phyloP scores from a whole-genome alignment of 768 basidiomycete genomes.

The Lepiota brunneoincarnata region DNA sequence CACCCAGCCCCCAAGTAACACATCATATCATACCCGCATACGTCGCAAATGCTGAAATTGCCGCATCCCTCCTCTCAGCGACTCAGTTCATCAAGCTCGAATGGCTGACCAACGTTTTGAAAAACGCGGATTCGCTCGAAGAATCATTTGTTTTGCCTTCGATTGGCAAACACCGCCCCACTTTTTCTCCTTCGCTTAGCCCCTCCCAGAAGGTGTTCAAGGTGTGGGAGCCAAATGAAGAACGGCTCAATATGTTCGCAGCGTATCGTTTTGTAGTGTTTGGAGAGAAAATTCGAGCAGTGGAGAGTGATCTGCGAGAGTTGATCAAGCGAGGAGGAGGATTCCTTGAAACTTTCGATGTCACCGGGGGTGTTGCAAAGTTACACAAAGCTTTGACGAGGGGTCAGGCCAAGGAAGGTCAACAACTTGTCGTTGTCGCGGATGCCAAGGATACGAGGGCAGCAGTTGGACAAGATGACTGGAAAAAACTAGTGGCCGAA shows the following conservation, averaged over 20 bases:
- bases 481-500: constrained; percentile 50
- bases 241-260: constrained; percentile 51
- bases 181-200: constrained; percentile 49
- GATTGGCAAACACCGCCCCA: constrained; percentile 55
- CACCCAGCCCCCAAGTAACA: constrained; percentile 45
- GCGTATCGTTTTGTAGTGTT: constrained; percentile 58
- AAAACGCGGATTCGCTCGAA: constrained; percentile 45
- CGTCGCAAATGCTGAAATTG: constrained; percentile 45
- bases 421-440: constrained; percentile 50
- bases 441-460: constrained; percentile 44
- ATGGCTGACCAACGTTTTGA: constrained; percentile 64
- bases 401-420: constrained; percentile 47
- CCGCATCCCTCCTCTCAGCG: constrained; percentile 57
- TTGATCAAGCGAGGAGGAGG: constrained; percentile 57
- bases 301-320: constrained; percentile 47
- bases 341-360: constrained; percentile 59
- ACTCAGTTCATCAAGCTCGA: constrained; percentile 61
- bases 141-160: constrained; percentile 47
- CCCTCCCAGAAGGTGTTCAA: constrained; percentile 46
- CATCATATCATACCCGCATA: constrained; percentile 62
- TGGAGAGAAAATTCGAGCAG: constrained; percentile 51
- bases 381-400: constrained; percentile 52
- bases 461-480: constrained; percentile 51
- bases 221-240: constrained; percentile 70
- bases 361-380: constrained; percentile 44